phyloP scores from a whole-genome alignment of 2,329 filamentous ascomycete species.

The Talaromyces sp. region DNA sequence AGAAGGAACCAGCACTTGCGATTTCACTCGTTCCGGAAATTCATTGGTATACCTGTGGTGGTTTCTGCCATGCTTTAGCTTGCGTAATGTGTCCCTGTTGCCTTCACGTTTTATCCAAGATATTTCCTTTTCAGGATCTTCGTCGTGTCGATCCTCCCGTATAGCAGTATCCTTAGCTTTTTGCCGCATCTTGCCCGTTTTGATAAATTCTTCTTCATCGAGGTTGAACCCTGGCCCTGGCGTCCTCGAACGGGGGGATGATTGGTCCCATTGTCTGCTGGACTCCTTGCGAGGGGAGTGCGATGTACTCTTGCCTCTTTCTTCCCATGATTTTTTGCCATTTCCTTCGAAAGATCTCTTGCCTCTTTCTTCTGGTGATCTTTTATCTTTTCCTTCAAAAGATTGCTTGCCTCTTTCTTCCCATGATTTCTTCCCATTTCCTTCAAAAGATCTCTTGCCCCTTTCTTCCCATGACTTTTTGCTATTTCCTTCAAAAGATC shows the following conservation, averaged over 20 bases:
- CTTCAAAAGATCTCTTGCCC: neutral
- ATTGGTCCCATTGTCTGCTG: neutral
- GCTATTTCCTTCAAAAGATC: neutral
- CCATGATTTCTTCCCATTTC: neutral
- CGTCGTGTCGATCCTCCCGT: neutral
- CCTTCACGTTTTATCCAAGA: neutral
- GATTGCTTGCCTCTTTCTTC: neutral
- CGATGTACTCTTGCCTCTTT: neutral
- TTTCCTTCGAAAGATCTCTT: neutral
- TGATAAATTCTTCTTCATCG: conserved; percentile 29
- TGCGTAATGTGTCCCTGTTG: neutral
- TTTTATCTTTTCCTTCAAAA: no score
- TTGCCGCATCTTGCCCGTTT: conserved; percentile 23
- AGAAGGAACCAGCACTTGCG: conserved; percentile 33
- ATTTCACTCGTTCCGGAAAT: conserved; percentile 29
- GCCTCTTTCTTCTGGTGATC: no score
- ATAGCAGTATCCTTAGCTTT: neutral
- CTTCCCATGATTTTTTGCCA: neutral
- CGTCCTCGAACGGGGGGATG: neutral
- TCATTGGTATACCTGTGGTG: conserved; percentile 17
- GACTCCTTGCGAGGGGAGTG: neutral
- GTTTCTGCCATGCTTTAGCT: conserved; percentile 6
- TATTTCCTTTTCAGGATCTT: neutral
- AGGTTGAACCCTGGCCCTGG: conserved; percentile 6
- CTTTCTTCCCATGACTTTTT: neutral